These are phyloP conservation scores for Diplodia corticola DNA, from an alignment of 2,329 filamentous ascomycete genomes.

Conservation along the genomic window DNA sequence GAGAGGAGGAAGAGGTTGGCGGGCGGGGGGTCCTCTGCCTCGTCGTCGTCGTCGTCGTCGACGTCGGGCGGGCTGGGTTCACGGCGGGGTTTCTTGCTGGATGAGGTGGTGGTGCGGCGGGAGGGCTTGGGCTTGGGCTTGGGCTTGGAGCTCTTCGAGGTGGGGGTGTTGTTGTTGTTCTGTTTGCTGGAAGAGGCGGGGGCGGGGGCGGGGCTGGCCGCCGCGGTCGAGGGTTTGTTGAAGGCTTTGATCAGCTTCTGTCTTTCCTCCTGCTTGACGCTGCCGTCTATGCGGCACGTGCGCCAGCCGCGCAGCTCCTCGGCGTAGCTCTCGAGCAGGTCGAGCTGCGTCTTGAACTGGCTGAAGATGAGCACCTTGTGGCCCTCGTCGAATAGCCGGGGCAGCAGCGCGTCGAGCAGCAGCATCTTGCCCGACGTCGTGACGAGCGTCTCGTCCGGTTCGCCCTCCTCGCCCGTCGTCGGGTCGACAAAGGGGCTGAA, in stretches of 20 bases:
- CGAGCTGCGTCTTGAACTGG: conserved; percentile 92
- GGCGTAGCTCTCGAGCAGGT: conserved; percentile 87
- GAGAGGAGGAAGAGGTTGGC: conserved; percentile 83
- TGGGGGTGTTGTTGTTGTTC: too few relatives aligned
- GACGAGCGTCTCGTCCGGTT: conserved; percentile 75
- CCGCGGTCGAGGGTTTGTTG: conserved; percentile 41
- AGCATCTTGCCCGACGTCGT: conserved; percentile 95
- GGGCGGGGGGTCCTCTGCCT: conserved; percentile 48
- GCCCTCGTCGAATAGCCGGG: conserved; percentile 67
- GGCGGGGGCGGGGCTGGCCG: too few relatives aligned
- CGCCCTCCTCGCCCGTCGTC: conserved; percentile 46
- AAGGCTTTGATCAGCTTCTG: conserved; percentile 52
- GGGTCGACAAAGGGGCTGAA: conserved; percentile 75
- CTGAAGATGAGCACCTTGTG: conserved; percentile 97
- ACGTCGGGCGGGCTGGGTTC: conserved; percentile 24
- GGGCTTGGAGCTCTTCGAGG: too few relatives aligned
- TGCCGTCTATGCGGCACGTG: conserved; percentile 87
- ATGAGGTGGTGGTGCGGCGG: neutral
- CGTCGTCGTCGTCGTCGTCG: conserved; percentile 6
- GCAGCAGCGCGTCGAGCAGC: conserved; percentile 82
- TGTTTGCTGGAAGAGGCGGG: too few relatives aligned
- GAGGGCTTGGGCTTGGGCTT: neutral
- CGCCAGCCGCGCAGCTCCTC: conserved; percentile 74
- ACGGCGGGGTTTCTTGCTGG: neutral
- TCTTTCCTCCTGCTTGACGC: conserved; percentile 67